These are phyloP conservation scores for Musa troglodytarum DNA, from an alignment of 176 grass and related monocot genomes.

Conservation along the genomic window DNA sequence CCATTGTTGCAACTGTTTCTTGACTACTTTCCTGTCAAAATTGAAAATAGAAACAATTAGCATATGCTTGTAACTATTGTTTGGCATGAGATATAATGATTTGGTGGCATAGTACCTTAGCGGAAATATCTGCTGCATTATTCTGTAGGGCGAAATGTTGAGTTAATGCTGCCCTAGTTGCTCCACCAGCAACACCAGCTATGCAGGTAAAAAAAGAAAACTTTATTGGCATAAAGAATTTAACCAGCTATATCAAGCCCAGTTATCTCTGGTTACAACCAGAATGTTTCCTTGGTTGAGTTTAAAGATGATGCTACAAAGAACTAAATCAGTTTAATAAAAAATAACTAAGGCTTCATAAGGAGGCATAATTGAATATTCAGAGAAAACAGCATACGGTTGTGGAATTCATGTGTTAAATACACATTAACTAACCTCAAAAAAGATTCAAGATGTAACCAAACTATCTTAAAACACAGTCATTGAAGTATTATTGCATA, in stretches of 20 bases:
- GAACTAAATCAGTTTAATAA: not conserved
- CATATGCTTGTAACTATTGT: constrained; percentile 25
- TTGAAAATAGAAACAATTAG: constrained; percentile 16
- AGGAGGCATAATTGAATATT: too few species aligned
- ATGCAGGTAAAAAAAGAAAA: constrained; percentile 5
- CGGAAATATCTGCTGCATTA: constrained; percentile 91
- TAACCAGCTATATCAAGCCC: not conserved
- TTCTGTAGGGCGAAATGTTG: constrained; percentile 91
- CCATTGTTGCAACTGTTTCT: constrained; percentile 93
- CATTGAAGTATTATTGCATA: not conserved
- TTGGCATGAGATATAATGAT: constrained; percentile 18
- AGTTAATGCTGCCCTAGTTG: constrained; percentile 85
- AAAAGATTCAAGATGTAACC: not conserved
- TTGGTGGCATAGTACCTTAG: constrained; percentile 47
- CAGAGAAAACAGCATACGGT: too few species aligned
- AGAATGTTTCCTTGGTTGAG: not conserved
- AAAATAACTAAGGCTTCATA: not conserved
- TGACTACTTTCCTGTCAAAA: constrained; percentile 72
- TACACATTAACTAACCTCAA: not conserved
- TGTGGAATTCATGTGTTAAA: not conserved
- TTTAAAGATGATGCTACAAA: not conserved
- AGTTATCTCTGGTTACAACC: not conserved
- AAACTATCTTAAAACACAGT: not conserved
- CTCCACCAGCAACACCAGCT: constrained; percentile 99
- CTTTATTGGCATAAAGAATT: not conserved